Conservation (phyloP, 805 yeast genomes). For the Sugiyamaella boreocaroliniensis region DNA sequence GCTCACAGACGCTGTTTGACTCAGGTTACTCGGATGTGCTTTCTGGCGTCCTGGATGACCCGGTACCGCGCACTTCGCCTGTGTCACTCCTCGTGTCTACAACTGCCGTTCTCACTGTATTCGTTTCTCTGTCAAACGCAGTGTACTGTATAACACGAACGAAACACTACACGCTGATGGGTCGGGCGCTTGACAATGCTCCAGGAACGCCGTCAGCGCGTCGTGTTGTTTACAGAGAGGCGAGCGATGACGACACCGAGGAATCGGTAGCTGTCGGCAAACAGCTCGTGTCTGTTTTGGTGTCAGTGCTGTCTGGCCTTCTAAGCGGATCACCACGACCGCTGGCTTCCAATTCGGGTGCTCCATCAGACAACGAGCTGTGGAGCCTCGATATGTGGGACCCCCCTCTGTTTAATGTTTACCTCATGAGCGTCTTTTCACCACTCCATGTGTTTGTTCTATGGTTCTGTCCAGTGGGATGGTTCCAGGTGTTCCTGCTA, state of each 20-base stretch:
- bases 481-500: slow-evolving; percentile 36
- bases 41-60: slow-evolving; percentile 1
- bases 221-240: slow-evolving; percentile 6
- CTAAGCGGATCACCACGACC: slow-evolving; percentile 1
- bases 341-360: not conserved
- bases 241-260: not conserved
- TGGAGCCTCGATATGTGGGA: slow-evolving; percentile 63
- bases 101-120: not conserved
- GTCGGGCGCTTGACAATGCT: slow-evolving; percentile 14
- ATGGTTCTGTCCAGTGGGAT: slow-evolving; percentile 32
- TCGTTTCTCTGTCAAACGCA: slow-evolving; percentile 14
- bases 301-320: not conserved
- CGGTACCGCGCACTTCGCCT: not conserved
- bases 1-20: not conserved
- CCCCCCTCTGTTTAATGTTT: slow-evolving; percentile 53
- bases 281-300: not conserved
- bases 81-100: not conserved
- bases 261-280: not conserved
- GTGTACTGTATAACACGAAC: slow-evolving; percentile 10
- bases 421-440: slow-evolving; percentile 48
- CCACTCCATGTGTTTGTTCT: slow-evolving; percentile 49
- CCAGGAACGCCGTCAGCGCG: slow-evolving; percentile 25
- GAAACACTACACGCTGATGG: slow-evolving; percentile 20
- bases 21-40: slow-evolving; percentile 7
- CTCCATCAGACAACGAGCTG: slow-evolving; percentile 9